Evolutionary conservation across 1,284 basidiomycete genomes (phyloP).

Genomic region (Neotropicomus parvogracilis): DNA sequence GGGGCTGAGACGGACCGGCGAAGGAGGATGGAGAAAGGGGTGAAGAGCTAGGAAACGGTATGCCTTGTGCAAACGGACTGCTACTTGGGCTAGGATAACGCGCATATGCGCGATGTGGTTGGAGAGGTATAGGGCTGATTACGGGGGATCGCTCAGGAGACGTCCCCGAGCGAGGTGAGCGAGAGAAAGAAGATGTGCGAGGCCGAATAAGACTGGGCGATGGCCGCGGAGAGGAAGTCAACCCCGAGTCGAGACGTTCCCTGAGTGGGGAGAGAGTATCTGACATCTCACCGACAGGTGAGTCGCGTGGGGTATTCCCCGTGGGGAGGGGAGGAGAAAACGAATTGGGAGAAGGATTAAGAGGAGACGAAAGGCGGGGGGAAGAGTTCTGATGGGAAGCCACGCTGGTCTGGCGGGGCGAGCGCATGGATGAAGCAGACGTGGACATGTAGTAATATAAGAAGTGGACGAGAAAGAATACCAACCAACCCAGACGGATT

Average conservation of each 20-base stretch:
- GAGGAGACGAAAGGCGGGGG: conserved; percentile 20
- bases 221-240: conserved; percentile 1
- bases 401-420: conserved; percentile 13
- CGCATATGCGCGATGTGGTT: conserved; percentile 4
- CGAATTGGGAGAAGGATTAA: conserved; percentile 14
- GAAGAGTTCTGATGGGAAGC: conserved; percentile 14
- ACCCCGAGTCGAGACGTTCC: conserved; percentile 14
- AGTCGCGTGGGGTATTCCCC: conserved; percentile 7
- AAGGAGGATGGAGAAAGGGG: conserved; percentile 13
- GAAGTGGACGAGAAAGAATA: conserved; percentile 1
- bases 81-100: conserved; percentile 12
- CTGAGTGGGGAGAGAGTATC: conserved; percentile 24
- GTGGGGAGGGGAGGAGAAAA: conserved; percentile 7
- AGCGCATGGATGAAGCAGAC: conserved; percentile 10
- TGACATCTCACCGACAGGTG: conserved; percentile 13
- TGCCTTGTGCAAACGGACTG: conserved; percentile 13
- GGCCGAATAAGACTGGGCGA: not conserved
- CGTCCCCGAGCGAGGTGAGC: conserved; percentile 3
- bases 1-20: conserved; percentile 1
- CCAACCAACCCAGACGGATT: conserved; percentile 2
- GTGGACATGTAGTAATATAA: not conserved
- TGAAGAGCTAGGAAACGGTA: conserved; percentile 15
- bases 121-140: not conserved
- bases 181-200: conserved; percentile 19
- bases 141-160: conserved; percentile 16